A percentile compares a stretch with the other conserved stretches of the same genome.
Conservation (phyloP, 805 yeast species). For the Wickerhamomyces mucosus region DNA sequence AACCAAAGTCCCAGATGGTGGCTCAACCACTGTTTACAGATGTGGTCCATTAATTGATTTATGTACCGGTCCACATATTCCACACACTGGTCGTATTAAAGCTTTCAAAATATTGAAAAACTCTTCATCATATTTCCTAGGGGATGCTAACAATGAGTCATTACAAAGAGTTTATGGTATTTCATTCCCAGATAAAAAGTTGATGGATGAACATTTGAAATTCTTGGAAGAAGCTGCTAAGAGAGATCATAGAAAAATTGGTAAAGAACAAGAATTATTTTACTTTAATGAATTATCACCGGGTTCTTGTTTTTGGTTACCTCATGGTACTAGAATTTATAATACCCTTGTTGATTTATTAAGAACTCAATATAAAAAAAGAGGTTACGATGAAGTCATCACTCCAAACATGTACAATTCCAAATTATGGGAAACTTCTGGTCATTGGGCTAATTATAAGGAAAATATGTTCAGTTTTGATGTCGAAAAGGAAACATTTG, state of each 20-base stretch:
- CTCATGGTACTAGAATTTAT: conserved; percentile 98
- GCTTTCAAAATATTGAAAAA: conserved; percentile 89
- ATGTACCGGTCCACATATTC: conserved; percentile 96
- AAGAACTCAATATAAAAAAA: conserved; percentile 76
- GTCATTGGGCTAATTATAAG: conserved; percentile 97
- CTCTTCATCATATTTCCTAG: conserved; percentile 92
- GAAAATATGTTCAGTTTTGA: conserved; percentile 97
- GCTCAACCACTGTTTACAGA: conserved; percentile 92
- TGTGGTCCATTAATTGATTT: conserved; percentile 96
- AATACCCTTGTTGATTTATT: conserved; percentile 73
- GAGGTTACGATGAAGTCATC: conserved; percentile 97
- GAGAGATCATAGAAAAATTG: conserved; percentile 94
- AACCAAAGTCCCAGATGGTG: conserved; percentile 91
- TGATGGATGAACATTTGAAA: conserved; percentile 89
- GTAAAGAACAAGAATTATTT: conserved; percentile 93
- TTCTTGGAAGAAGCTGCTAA: conserved; percentile 93
- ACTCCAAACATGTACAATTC: conserved; percentile 98
- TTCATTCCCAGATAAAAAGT: conserved; percentile 96
- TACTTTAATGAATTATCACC: conserved; percentile 96
- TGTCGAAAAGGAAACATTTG: conserved; percentile 91
- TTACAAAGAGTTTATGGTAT: conserved; percentile 96
- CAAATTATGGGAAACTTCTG: conserved; percentile 96
- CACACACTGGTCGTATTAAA: conserved; percentile 95
- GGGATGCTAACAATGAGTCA: conserved; percentile 88
- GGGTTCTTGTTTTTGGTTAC: conserved; percentile 97